phyloP scores from a whole-genome alignment of 768 basidiomycete genomes.

The Mycena galopus region DNA sequence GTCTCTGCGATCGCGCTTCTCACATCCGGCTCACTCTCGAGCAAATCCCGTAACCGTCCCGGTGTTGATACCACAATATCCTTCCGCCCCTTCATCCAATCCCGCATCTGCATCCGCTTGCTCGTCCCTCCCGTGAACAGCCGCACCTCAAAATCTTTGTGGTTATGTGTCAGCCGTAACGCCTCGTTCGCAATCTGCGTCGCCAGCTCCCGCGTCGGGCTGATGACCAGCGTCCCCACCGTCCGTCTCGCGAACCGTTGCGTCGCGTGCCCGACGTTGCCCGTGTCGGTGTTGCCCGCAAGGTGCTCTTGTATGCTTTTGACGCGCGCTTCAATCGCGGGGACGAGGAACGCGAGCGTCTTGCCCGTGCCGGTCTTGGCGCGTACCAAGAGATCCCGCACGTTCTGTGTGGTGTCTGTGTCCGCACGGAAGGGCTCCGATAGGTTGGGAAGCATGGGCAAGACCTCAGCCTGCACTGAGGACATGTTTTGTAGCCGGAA shows the following conservation, averaged over 20 bases:
- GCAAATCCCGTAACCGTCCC: slow-evolving; percentile 84
- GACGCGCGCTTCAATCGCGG: slow-evolving; percentile 84
- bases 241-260: slow-evolving; percentile 56
- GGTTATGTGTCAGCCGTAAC: slow-evolving; percentile 69
- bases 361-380: slow-evolving; percentile 93
- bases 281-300: slow-evolving; percentile 43
- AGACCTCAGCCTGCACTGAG: slow-evolving; percentile 84
- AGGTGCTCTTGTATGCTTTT: slow-evolving; percentile 59
- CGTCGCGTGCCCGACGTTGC: slow-evolving; percentile 54
- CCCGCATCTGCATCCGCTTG: slow-evolving; percentile 73
- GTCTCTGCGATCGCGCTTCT: slow-evolving; percentile 64
- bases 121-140: slow-evolving; percentile 84
- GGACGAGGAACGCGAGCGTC: slow-evolving; percentile 89
- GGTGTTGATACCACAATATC: slow-evolving; percentile 93
- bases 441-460: slow-evolving; percentile 80
- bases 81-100: slow-evolving; percentile 72
- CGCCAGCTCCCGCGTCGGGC: slow-evolving; percentile 91
- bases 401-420: slow-evolving; percentile 35
- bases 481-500: slow-evolving; percentile 83
- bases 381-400: slow-evolving; percentile 85
- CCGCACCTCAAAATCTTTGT: slow-evolving; percentile 75
- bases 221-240: slow-evolving; percentile 85
- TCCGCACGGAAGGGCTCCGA: slow-evolving; percentile 62
- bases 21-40: slow-evolving; percentile 71
- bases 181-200: slow-evolving; percentile 92